Base-by-base conservation (phyloP, 2,329 filamentous ascomycete genomes). In the Ophiostoma fasciatum region DNA sequence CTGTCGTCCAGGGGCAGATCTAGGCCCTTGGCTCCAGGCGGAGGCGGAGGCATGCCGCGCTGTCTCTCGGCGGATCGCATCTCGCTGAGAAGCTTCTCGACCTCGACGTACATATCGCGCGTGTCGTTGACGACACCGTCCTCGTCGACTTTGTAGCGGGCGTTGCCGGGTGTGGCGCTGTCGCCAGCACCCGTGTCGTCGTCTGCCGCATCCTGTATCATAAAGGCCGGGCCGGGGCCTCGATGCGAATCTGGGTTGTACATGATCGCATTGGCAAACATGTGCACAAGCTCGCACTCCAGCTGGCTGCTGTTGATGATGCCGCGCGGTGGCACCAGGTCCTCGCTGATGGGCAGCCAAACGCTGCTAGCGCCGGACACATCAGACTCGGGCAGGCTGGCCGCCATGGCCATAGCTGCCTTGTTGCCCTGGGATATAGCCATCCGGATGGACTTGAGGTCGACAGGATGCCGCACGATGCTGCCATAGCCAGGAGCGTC, bases 261-360 rank as follows among this genome's bases (percentile, higher is more conserved):
- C 90, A 98, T 96, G 57, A 94, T 81, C 14, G 90, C 88, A 50
- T 96, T 96, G 46, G 85, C 84, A 55, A 96, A 94, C 82, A 96
- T 94, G 48, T 92, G 82, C 48, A 92, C 83, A 10, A 96, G 63
- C 54, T 96, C 88, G 46, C 85, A 83, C 57, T 96, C 88, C 13
- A 96, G 67, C 54, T 96, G 90, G 2, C 80, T 75, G 34, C 82
- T 87, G 56, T 96, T 96, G 56, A 96, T 82, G 48, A 96, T 94
- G 15, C 78, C 83, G 48, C 77, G 82, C 0, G 90, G 88, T 3
- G 88, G 83, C 3, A 88, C 67, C 19, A 94, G 64, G 39, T 94
- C 83, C 33, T 78, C 70, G 2, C 72, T 79, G 38, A 81, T 69
- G 8, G 81, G 74, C 7, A 88, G 59, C 64, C 69, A 72, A 15